Evolutionary conservation across 2,329 filamentous ascomycete species (phyloP).

Genomic region (Pyrenophora teres): DNA sequence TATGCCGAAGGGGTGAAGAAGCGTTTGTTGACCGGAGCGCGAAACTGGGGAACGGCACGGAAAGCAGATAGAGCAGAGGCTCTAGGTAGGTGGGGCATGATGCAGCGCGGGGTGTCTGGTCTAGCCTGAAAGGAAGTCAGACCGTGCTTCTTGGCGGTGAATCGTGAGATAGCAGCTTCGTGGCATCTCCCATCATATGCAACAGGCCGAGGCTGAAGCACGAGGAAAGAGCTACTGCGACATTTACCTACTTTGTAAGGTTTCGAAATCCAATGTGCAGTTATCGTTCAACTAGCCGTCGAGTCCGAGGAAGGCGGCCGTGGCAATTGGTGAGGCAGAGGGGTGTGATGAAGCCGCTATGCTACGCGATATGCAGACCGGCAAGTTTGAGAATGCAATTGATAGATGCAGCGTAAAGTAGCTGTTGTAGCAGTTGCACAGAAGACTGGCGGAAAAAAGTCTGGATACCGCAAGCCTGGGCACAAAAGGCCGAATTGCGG

Average conservation of each 20-base stretch:
- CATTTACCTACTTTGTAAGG: conserved; percentile 5
- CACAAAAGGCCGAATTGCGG: conserved; percentile 16
- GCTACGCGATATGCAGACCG: conserved; percentile 31
- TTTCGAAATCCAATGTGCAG: neutral
- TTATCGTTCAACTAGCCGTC: conserved; percentile 15
- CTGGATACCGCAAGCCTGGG: conserved; percentile 25
- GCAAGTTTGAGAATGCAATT: conserved; percentile 36
- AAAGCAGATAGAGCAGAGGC: conserved; percentile 40
- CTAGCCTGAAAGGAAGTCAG: conserved; percentile 25
- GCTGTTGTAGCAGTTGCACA: conserved; percentile 25
- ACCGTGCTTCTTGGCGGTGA: conserved; percentile 23
- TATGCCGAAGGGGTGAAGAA: conserved; percentile 67
- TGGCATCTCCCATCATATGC: conserved; percentile 1
- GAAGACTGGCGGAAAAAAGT: conserved; percentile 26
- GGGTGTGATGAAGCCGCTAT: conserved; percentile 41
- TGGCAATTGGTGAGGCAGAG: conserved; percentile 2
- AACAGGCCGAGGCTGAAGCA: conserved; percentile 11
- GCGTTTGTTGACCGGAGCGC: conserved; percentile 52
- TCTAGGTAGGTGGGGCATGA: conserved; percentile 38
- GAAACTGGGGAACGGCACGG: conserved; percentile 37
- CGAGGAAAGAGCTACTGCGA: neutral
- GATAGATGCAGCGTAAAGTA: conserved; percentile 11
- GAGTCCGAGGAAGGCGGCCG: conserved; percentile 8
- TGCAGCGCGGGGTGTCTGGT: conserved; percentile 28
- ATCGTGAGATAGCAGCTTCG: conserved; percentile 10